These are phyloP conservation scores for Chernovozyma aurita DNA, from an alignment of 1,139 yeast species.

Conservation along the genomic window DNA sequence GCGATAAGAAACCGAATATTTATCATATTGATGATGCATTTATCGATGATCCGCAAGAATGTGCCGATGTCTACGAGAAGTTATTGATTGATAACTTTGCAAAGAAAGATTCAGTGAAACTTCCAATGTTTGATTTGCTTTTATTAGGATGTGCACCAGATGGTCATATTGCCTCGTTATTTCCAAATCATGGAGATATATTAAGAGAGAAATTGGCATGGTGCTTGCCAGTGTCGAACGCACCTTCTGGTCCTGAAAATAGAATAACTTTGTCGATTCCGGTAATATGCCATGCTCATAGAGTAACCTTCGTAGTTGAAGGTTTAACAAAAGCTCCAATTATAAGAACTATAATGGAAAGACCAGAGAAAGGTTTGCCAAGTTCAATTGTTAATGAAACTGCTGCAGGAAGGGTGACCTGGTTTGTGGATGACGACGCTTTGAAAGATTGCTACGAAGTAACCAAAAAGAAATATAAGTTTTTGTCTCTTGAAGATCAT, in stretches of 20 bases:
- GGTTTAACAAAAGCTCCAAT: slow-evolving; percentile 95
- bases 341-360: slow-evolving; percentile 87
- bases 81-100: slow-evolving; percentile 84
- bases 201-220: slow-evolving; percentile 90
- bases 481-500: slow-evolving; percentile 27
- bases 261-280: slow-evolving; percentile 93
- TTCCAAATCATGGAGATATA: slow-evolving; percentile 83
- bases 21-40: slow-evolving; percentile 78
- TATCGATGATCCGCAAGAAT: slow-evolving; percentile 83
- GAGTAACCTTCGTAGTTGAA: slow-evolving; percentile 92
- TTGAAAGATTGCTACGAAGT: slow-evolving; percentile 73
- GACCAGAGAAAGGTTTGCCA: slow-evolving; percentile 96
- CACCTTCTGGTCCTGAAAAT: slow-evolving; percentile 84
- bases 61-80: slow-evolving; percentile 91
- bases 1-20: slow-evolving; percentile 59
- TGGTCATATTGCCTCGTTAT: slow-evolving; percentile 93
- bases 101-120: slow-evolving; percentile 90
- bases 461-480: slow-evolving; percentile 73
- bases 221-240: slow-evolving; percentile 91
- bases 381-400: slow-evolving; percentile 92
- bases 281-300: slow-evolving; percentile 88
- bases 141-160: slow-evolving; percentile 97
- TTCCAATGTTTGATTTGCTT: slow-evolving; percentile 89
- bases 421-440: slow-evolving; percentile 98
- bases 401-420: slow-evolving; percentile 92